A percentile compares a stretch with the other conserved stretches of the same genome.
phyloP scores from a whole-genome alignment of 495 filamentous ascomycete genomes.

The Podospora tetraspora region DNA sequence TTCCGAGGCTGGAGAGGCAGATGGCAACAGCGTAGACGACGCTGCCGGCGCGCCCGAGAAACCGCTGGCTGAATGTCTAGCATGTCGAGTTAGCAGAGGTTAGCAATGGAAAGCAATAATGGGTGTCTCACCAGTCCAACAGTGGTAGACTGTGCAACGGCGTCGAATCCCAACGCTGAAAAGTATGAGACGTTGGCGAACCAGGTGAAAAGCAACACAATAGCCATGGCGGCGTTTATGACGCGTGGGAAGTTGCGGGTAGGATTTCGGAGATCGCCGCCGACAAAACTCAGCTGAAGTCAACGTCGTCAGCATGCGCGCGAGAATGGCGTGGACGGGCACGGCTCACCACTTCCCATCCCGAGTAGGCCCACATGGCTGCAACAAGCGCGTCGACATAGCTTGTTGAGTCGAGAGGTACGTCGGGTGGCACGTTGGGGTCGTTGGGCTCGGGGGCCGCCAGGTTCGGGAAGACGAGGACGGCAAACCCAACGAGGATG shows the following conservation, averaged over 20 bases:
- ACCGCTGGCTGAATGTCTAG: constrained; percentile 7
- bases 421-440: background rate
- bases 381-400: constrained; percentile 10
- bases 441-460: background rate
- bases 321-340: too few relatives aligned
- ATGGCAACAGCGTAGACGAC: constrained; percentile 10
- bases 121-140: background rate
- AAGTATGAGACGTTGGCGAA: constrained; percentile 11
- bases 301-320: background rate
- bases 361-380: constrained; percentile 11
- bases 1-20: constrained; percentile 8
- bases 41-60: constrained; percentile 8
- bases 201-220: constrained; percentile 1
- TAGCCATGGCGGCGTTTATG: constrained; percentile 7
- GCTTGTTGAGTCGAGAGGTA: background rate
- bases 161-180: constrained; percentile 4
- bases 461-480: background rate
- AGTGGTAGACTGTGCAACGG: constrained; percentile 6
- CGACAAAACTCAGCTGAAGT: constrained; percentile 4
- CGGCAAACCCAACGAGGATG: constrained; percentile 2
- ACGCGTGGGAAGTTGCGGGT: constrained; percentile 8
- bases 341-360: constrained; percentile 8
- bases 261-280: constrained; percentile 6
- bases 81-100: background rate
- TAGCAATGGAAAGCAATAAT: background rate